Evolutionary conservation across 2,329 filamentous ascomycete species (phyloP), one percentile per base, ranked within the genome.

Genomic region (Daldinia sp.): DNA sequence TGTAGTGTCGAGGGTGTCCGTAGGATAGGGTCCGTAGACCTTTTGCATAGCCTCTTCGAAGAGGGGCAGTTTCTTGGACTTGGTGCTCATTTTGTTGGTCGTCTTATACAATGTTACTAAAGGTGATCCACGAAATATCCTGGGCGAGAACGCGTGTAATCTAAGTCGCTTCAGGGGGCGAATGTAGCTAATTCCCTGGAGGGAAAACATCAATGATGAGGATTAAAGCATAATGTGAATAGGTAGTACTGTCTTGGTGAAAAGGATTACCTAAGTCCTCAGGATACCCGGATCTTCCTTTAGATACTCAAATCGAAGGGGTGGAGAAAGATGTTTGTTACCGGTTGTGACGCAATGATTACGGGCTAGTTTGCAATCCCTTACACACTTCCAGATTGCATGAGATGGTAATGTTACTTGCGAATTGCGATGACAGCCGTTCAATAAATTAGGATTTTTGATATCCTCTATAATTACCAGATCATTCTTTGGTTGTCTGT

Each of bases 11-110:
- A 37, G 69, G 26, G 61, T 74, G 26, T 73, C 65, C 30, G 63
- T 63, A 26, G 74, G 75, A 46, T 76, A 77, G 39, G 76, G 73
- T 2, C 81, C 81, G 66, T 83, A 83, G 39, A 82, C 79, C 6
- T 70, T 51, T 28, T 75, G 72, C 78, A 82, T 81, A 4, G 81
- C 79, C 30, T 75, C 74, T 4, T 76, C 76, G 74, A 82, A 82
- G 72, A 67, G 61, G 9, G 48, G 37, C 28, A 68, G 39, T n/a
- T 57, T 69, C 23, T 59, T 67, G 13, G 55, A 18, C 12, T 65
- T 55, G 20, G 41, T 13, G 10, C 46, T 35, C 64, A 67, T 70
- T 57, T 28, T 13, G 6, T 13, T 41, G 23, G 28, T 18, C 6
- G 3, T 44, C 23, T 41, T 30, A 33, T 57, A 10, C 20, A 6